phyloP scores from a whole-genome alignment of 495 filamentous ascomycete genomes.

The Thermothielavioides terrestris region DNA sequence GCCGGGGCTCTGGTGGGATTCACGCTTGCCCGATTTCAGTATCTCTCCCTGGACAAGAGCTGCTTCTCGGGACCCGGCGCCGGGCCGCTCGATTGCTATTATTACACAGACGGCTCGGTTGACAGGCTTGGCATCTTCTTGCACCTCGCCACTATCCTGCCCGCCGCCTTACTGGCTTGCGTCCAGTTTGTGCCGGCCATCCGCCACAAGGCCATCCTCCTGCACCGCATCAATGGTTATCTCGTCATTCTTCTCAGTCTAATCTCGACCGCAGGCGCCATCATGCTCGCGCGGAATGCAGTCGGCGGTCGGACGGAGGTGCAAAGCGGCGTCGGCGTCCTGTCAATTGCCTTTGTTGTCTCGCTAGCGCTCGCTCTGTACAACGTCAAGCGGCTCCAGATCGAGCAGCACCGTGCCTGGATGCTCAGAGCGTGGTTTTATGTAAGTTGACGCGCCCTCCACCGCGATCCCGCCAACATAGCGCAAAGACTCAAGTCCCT shows the following conservation, averaged over 20 bases:
- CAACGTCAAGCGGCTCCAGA: slow-evolving; percentile 46
- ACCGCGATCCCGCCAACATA: too few species aligned
- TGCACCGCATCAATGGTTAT: slow-evolving; percentile 51
- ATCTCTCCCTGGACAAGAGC: slow-evolving; percentile 25
- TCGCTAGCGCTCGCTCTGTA: slow-evolving; percentile 34
- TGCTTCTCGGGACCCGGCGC: slow-evolving; percentile 8
- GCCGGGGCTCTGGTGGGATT: slow-evolving; percentile 29
- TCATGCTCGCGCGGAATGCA: slow-evolving; percentile 36
- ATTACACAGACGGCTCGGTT: slow-evolving; percentile 21
- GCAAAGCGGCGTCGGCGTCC: slow-evolving; percentile 27
- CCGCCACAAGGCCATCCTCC: slow-evolving; percentile 34
- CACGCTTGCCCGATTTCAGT: slow-evolving; percentile 27
- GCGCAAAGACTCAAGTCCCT: too few species aligned
- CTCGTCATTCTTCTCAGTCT: slow-evolving; percentile 36
- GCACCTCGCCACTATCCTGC: slow-evolving; percentile 41
- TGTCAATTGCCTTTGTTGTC: slow-evolving; percentile 31
- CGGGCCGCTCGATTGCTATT: slow-evolving; percentile 43
- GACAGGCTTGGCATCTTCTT: slow-evolving; percentile 39
- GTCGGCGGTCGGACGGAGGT: slow-evolving; percentile 39
- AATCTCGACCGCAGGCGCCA: slow-evolving; percentile 32
- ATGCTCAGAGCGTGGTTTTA: slow-evolving; percentile 45
- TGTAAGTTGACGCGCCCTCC: slow-evolving; percentile 17
- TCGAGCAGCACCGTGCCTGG: slow-evolving; percentile 52
- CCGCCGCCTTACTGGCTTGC: slow-evolving; percentile 38
- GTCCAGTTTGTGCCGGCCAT: slow-evolving; percentile 47